Conservation (phyloP, 148 eudicot species). For the Rheum nobile region DNA sequence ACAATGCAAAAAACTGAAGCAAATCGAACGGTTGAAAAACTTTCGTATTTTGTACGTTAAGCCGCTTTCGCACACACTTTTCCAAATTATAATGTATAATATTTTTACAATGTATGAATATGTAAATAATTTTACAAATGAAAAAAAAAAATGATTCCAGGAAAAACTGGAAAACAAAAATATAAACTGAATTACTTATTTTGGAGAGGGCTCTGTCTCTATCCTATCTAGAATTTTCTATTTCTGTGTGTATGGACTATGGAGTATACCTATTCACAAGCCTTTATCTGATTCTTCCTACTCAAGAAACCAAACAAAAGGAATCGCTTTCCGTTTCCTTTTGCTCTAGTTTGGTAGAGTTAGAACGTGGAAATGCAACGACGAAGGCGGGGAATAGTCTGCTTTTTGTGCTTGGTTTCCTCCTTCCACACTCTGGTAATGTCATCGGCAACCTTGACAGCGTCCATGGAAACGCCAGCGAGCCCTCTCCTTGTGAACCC, state of each 20-base stretch:
- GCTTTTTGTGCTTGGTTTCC: conserved; percentile 52
- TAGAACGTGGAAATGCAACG: conserved; percentile 71
- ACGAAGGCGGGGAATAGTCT: conserved; percentile 48
- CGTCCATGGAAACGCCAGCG: conserved; percentile 71
- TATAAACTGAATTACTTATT: too few relatives aligned
- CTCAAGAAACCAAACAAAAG: background rate
- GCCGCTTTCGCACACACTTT: too few relatives aligned
- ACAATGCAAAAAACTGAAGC: too few relatives aligned
- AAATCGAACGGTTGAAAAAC: too few relatives aligned
- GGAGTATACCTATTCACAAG: background rate
- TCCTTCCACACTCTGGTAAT: conserved; percentile 52
- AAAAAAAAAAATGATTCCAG: too few relatives aligned
- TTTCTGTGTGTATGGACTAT: background rate
- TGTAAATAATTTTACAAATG: background rate
- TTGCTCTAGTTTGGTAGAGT: background rate
- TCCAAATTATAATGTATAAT: too few relatives aligned
- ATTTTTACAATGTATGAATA: background rate
- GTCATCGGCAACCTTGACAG: conserved; percentile 54
- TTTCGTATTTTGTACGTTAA: too few relatives aligned
- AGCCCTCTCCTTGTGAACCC: conserved; percentile 91
- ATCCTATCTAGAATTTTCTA: background rate
- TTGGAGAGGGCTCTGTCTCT: background rate
- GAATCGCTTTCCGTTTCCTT: background rate
- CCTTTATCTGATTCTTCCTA: background rate
- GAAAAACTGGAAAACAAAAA: too few relatives aligned